Percentiles rank a stretch among this genome's conserved stretches.
Evolutionary conservation across 768 basidiomycete genomes (phyloP).

Genomic region (Mycena filopes): DNA sequence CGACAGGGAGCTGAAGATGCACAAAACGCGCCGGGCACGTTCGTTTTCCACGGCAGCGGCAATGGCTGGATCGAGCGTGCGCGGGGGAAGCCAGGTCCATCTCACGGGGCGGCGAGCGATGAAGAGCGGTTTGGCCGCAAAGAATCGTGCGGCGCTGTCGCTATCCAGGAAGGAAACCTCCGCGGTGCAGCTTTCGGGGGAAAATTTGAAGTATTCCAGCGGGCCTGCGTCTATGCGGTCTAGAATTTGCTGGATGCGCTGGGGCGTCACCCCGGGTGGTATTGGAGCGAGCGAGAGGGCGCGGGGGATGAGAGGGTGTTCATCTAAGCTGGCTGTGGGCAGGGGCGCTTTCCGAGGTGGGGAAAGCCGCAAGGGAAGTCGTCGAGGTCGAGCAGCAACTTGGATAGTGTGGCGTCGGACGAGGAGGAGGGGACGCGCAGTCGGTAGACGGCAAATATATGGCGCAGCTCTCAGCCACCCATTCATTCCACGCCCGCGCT

Average conservation of each 20-base stretch:
- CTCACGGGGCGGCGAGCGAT: background rate
- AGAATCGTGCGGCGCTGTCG: background rate
- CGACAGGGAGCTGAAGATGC: background rate
- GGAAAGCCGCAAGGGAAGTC: too few species aligned
- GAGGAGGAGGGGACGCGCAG: too few species aligned
- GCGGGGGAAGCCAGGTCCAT: constrained; percentile 3
- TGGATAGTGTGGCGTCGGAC: too few species aligned
- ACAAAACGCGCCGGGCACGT: background rate
- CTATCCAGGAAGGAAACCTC: constrained; percentile 3
- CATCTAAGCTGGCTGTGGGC: background rate
- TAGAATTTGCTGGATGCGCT: background rate
- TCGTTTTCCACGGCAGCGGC: background rate
- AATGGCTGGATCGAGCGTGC: constrained; percentile 6
- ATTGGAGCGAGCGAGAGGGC: background rate
- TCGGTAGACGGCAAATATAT: background rate
- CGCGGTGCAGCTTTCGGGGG: background rate
- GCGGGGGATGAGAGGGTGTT: background rate
- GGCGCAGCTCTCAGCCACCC: background rate
- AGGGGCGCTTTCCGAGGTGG: too few species aligned
- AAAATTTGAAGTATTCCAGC: background rate
- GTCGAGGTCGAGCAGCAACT: background rate
- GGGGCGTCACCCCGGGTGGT: background rate
- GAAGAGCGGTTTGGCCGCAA: background rate
- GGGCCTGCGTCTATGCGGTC: background rate
- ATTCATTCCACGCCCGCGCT: background rate